Percentiles rank a stretch among this genome's conserved stretches.
Conservation (phyloP, 805 yeast genomes). For the Nadsonia fulvescens region DNA sequence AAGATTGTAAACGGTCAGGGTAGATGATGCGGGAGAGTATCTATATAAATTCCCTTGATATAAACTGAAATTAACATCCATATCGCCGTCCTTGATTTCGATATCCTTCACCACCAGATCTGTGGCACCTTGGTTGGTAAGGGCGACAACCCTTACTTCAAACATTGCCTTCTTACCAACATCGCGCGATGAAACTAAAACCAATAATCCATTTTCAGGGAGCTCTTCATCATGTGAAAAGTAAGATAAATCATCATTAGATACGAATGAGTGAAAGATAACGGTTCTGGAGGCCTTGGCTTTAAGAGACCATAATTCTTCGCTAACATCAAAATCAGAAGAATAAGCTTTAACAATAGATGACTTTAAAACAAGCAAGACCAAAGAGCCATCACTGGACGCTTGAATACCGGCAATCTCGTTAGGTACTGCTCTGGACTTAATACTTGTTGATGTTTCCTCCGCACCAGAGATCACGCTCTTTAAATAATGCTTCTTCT, state of each 20-base stretch:
- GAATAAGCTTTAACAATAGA: constrained; percentile 6
- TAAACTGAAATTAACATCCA: constrained; percentile 8
- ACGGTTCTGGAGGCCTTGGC: constrained; percentile 8
- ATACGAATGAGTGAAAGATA: constrained; percentile 6
- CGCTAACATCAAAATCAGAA: constrained; percentile 1
- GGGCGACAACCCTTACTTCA: constrained; percentile 10
- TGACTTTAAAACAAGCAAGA: constrained; percentile 7
- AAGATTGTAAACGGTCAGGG: not conserved
- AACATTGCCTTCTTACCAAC: constrained; percentile 8
- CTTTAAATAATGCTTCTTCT: constrained; percentile 13
- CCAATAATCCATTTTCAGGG: constrained; percentile 6
- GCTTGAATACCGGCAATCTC: constrained; percentile 5
- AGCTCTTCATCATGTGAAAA: constrained; percentile 3
- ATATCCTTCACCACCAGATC: constrained; percentile 7
- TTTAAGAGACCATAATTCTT: constrained; percentile 6
- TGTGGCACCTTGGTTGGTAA: constrained; percentile 5
- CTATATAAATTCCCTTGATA: constrained; percentile 8
- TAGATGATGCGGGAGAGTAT: constrained; percentile 2
- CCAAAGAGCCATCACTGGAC: constrained; percentile 2
- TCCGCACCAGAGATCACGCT: constrained; percentile 3
- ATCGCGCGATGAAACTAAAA: constrained; percentile 8
- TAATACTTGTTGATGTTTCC: constrained; percentile 1
- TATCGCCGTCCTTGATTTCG: constrained; percentile 3
- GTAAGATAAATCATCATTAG: constrained; percentile 1
- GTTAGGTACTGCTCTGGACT: constrained; percentile 1